Evolutionary conservation across 495 filamentous ascomycete genomes (phyloP).

Genomic region (Penicillium salamii): DNA sequence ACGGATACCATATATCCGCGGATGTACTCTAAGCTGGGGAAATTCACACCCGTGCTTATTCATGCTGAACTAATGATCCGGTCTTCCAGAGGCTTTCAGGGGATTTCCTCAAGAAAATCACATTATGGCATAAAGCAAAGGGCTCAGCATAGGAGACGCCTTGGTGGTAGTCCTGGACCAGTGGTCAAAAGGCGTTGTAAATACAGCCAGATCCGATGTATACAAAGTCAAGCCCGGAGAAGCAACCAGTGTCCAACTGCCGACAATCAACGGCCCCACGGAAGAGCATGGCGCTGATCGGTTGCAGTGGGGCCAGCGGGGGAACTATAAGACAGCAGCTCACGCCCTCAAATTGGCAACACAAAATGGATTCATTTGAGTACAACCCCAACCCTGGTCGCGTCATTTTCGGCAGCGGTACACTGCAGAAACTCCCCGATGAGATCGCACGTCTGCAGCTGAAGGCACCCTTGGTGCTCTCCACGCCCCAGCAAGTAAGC

Average conservation of each 20-base stretch:
- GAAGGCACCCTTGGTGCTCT: constrained; percentile 56
- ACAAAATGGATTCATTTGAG: constrained; percentile 55
- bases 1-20: constrained; percentile 12
- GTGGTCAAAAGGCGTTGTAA: too few species aligned
- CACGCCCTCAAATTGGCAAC: constrained; percentile 1
- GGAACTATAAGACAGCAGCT: constrained; percentile 25
- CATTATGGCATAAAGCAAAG: too few species aligned
- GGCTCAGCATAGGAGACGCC: too few species aligned
- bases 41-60: neutral
- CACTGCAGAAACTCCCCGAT: constrained; percentile 56
- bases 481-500: constrained; percentile 52
- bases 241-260: constrained; percentile 21
- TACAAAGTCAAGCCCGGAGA: too few species aligned
- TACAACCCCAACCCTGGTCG: constrained; percentile 59
- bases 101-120: too few species aligned
- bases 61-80: too few species aligned
- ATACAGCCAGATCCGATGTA: too few species aligned
- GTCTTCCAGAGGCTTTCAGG: too few species aligned
- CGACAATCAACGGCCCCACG: constrained; percentile 30
- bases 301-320: constrained; percentile 31
- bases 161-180: too few species aligned
- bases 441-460: constrained; percentile 56
- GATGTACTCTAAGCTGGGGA: neutral
- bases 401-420: constrained; percentile 62
- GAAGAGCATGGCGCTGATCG: constrained; percentile 20